Percentiles rank a stretch among this genome's conserved stretches.
Conservation (phyloP, 106 monocot genomes). For the Amphibolis antarctica region DNA sequence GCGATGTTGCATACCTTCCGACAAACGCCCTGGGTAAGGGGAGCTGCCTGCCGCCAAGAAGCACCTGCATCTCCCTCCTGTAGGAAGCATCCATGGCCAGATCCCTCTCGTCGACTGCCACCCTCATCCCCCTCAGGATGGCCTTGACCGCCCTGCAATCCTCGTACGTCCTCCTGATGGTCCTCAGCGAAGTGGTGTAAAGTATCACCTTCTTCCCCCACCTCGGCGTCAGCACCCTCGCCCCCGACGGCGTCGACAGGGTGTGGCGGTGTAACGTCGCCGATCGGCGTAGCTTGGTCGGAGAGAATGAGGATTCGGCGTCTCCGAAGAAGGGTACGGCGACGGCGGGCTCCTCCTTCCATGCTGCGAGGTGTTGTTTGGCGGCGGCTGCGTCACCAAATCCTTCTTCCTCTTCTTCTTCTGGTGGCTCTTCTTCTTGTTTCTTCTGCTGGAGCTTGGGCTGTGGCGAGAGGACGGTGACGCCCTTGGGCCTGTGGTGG, state of each 20-base stretch:
- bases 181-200: conserved; percentile 59
- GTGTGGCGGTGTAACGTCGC: conserved; percentile 1
- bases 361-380: not conserved
- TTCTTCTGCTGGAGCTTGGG: not conserved
- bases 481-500: not conserved
- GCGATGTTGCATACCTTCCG: not conserved
- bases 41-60: conserved; percentile 17
- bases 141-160: conserved; percentile 51
- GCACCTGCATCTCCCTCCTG: conserved; percentile 37
- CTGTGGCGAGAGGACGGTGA: not conserved
- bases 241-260: not conserved
- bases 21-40: conserved; percentile 33
- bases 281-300: not conserved
- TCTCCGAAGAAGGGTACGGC: no score
- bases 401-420: no score
- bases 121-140: conserved; percentile 45
- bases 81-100: conserved; percentile 54
- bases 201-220: conserved; percentile 22
- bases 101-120: conserved; percentile 65
- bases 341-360: not conserved
- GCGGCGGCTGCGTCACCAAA: no score
- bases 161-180: conserved; percentile 53
- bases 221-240: not conserved
- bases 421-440: not conserved
- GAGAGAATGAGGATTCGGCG: not conserved